Evolutionary conservation across 2,329 filamentous ascomycete genomes (phyloP), one percentile per base, ranked within the genome.

Genomic region (Fusarium sublunatum): DNA sequence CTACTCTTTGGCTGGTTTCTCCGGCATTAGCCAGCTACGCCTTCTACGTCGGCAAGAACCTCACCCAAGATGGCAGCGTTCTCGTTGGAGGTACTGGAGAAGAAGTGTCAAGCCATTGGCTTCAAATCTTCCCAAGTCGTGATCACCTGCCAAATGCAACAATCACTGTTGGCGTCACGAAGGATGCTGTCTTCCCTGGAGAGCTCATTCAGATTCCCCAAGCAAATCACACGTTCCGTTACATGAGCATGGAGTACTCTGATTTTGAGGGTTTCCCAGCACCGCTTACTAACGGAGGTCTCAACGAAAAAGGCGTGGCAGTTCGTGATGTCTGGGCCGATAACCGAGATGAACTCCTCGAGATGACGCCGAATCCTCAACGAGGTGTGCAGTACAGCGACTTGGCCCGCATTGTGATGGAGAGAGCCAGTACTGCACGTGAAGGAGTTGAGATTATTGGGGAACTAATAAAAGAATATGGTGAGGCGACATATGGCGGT

Each of bases 51-150:
- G 79, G 80, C 57, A 80, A 79, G 57, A 72, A 75, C 35, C 75
- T 82, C 58, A 81, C 79, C 0, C 69, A 73, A 12, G 75, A 78
- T 58, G 78, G 77, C 28, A 75, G 74, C 32, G 78, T 81, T 25
- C 72, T 81, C 39, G 69, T 81, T 19, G 79, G 79, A 57, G 78
- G 79, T 22, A 81, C 79, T 5, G 79, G 79, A 40, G 80, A 82
- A 58, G 79, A 82, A 61, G 78, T 81, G 0, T 82, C 79, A 0
- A 78, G 75, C 8, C 79, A 81, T 55, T 81, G 79, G 78, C 76
- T 81, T 24, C 76, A 81, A 52, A 70, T 82, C 29, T 81, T 81
- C 42, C 73, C 78, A 1, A 78, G 77, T 2, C 70, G 66, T 29
- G 74, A 81, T 41, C 73, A 81, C 46, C 63, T 73, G 2, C 38